Conservation (phyloP, 768 basidiomycete species). For the Leccinum disarticulatum region DNA sequence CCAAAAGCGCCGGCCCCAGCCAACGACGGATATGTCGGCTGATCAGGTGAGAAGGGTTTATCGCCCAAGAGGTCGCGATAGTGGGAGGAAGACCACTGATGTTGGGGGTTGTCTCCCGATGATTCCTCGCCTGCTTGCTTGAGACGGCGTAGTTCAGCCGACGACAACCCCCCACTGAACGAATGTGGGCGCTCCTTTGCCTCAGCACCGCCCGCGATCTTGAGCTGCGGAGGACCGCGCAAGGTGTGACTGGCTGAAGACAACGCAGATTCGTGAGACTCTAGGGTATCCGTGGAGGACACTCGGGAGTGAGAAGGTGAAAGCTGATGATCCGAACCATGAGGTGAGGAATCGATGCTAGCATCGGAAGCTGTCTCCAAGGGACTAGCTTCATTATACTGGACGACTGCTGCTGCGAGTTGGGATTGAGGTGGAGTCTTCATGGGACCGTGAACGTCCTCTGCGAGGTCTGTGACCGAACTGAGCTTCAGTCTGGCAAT, state of each 20-base stretch:
- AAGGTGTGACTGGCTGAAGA: conserved; percentile 58
- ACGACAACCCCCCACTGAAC: conserved; percentile 75
- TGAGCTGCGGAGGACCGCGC: conserved; percentile 53
- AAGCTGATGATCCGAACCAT: conserved; percentile 64
- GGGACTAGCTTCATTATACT: conserved; percentile 65
- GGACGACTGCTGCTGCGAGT: conserved; percentile 50
- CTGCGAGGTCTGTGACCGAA: conserved; percentile 49
- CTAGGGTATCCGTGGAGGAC: conserved; percentile 76
- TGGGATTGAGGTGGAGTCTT: conserved; percentile 71
- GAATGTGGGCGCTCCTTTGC: conserved; percentile 79
- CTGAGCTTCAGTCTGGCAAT: conserved; percentile 71
- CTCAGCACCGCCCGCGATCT: conserved; percentile 51
- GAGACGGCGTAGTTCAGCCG: conserved; percentile 70
- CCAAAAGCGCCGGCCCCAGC: conserved; percentile 45
- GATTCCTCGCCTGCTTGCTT: conserved; percentile 60
- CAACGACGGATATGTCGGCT: conserved; percentile 68
- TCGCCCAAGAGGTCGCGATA: conserved; percentile 46
- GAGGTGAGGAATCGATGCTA: conserved; percentile 73
- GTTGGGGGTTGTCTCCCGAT: conserved; percentile 40
- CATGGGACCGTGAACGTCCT: conserved; percentile 51
- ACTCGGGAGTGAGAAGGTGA: conserved; percentile 74
- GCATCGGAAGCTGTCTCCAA: conserved; percentile 70
- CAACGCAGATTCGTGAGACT: conserved; percentile 54
- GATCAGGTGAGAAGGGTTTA: conserved; percentile 45
- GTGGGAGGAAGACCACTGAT: conserved; percentile 51